Base-by-base conservation (phyloP, 345 rosid genomes). In the Salix brachista region DNA sequence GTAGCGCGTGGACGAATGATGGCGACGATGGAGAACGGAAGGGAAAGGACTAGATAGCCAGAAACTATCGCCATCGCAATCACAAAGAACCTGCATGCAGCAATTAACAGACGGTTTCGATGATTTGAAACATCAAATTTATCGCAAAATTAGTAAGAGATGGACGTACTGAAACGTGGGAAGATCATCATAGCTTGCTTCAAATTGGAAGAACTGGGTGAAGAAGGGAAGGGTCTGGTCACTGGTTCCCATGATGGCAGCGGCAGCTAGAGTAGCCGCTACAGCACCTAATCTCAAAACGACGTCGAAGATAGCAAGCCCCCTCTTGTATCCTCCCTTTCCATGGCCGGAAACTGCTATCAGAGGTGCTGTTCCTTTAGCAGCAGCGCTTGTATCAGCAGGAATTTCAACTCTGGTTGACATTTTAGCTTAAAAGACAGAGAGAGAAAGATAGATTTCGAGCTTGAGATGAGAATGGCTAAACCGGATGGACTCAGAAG, bases 121-220 rank as follows among this genome's bases (percentile, higher is more conserved):
- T 58, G 28, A 58, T 58, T 25, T 58, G 28, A 23, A n/a, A n/a
- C 61, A 56, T 0, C 9, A 52, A 52, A 52, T 18, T 9, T 19
- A 54, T 21, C 4, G 60, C 60, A 8, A 56, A 54, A 56, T 34
- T 34, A 42, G 37, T 16, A 18, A 5, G 52, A 42, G 52, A 25
- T 42, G 37, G 34, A 76, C 94, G 6, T 84, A 91, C 97, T 61
- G 83, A 34, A 91, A 87, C 1, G 94, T 83, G 65, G 95, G 90
- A 44, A 92, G 78, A 80, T 91, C 97, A 56, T 95, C 91, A 39
- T 95, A 92, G 30, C 80, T 54, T 67, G 99, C 99, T 87, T 95
- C 75, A 76, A 95, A 95, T 77, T 89, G 97, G 80, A 91, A 88
- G 88, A 92, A 95, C 84, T 90, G 97, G 50, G 97, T 90, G 86